Evolutionary conservation across 2,329 filamentous ascomycete species (phyloP), one percentile per base, ranked within the genome.

Genomic region (Geosmithia putterillii): DNA sequence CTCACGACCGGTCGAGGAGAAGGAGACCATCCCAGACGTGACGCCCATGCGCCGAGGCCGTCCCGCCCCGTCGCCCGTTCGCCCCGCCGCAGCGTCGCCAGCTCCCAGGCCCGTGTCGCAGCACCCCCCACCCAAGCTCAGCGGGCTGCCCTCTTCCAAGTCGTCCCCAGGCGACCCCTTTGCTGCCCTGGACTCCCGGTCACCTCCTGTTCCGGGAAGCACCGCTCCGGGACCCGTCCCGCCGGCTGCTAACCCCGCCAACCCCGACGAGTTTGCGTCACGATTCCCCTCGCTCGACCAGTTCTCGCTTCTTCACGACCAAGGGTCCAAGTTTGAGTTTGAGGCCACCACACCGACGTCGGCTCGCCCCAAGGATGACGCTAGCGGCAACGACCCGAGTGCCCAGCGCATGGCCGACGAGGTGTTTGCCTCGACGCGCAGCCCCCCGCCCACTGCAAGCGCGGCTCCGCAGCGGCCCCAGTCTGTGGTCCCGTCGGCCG

Each of bases 41-140:
- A 81, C 85, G 34, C 92, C 90, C 1, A 96, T 96, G 92, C 78
- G 92, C 47, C 76, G 92, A 64, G 92, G 92, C 4, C 84, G 88
- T 17, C 63, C 70, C 20, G 61, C 60, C 4, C 55, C 66, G 14
- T 59, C 63, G 8, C 64, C 54, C 44, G 45, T 52, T 8, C 37
- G 50, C 5, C 70, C 71, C 4, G 69, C 53, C 52, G 67, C 60
- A 5, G 55, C 66, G 15, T 59, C 63, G 8, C 64, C 54, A 44
- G 45, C 52, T 8, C 37, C 50, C 5, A 70, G 71, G 4, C 70
- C 53, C 52, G 67, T 47, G 53, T 64, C 75, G 74, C 43, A 82
- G 53, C 65, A 75, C 4, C 6, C 28, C 10, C 28, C 10, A 3
- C 28, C 28, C 28, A 32, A 32, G 28, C 10, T 14, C 28, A 12